phyloP scores from a whole-genome alignment of 2,329 filamentous ascomycete species.

The Xylaria arbuscula region DNA sequence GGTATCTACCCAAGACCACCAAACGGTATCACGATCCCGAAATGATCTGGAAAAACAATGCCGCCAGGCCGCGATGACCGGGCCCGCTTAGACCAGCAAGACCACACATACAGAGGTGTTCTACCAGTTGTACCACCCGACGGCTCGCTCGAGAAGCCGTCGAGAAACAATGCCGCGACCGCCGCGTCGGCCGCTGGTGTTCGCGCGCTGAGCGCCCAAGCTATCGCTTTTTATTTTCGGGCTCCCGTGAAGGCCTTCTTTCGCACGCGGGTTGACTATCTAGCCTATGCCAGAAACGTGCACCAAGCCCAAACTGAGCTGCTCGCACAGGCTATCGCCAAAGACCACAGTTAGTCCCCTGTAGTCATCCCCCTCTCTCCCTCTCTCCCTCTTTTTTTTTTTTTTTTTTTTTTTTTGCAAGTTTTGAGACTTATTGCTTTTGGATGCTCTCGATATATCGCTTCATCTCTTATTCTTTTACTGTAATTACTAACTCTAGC shows the following conservation, averaged over 20 bases:
- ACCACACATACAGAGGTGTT: slow-evolving; percentile 52
- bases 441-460: no score
- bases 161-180: slow-evolving; percentile 66
- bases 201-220: slow-evolving; percentile 83
- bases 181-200: slow-evolving; percentile 88
- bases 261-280: slow-evolving; percentile 86
- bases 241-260: slow-evolving; percentile 95
- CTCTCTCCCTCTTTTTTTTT: no score
- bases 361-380: no score
- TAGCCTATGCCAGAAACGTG: slow-evolving; percentile 67
- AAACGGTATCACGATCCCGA: slow-evolving; percentile 39
- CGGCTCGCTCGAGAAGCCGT: slow-evolving; percentile 58
- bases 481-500: no score
- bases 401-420: no score
- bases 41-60: slow-evolving; percentile 48
- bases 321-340: slow-evolving; percentile 53
- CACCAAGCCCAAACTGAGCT: slow-evolving; percentile 59
- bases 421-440: no score
- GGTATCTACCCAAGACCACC: not conserved
- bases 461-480: no score
- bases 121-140: slow-evolving; percentile 60
- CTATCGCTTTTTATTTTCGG: slow-evolving; percentile 90
- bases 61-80: slow-evolving; percentile 48
- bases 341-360: slow-evolving; percentile 43
- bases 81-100: slow-evolving; percentile 39